These are phyloP conservation scores for Polygonum maritimum DNA, from an alignment of 148 eudicot genomes.

Conservation along the genomic window DNA sequence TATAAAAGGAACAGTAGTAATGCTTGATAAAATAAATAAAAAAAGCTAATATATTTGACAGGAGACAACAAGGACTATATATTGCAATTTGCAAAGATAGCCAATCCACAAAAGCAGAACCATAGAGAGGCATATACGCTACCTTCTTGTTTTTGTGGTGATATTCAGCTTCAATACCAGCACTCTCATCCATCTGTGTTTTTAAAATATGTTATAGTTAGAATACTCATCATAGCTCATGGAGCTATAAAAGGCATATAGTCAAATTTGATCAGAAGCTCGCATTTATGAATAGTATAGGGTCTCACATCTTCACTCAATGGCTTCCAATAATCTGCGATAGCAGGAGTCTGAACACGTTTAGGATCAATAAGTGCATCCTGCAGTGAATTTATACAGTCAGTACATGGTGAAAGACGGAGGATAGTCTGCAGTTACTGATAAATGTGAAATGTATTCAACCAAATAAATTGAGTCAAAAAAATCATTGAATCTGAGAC, in stretches of 20 bases:
- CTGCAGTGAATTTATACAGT: slow-evolving; percentile 31
- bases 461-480: background rate
- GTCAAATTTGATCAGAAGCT: background rate
- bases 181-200: slow-evolving; percentile 73
- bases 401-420: slow-evolving; percentile 8
- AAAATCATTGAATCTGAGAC: background rate
- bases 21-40: background rate
- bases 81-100: background rate
- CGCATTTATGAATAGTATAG: slow-evolving; percentile 7
- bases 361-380: slow-evolving; percentile 87
- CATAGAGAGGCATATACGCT: background rate
- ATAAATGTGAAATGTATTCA: background rate
- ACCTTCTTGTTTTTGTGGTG: slow-evolving; percentile 95
- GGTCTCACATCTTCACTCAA: slow-evolving; percentile 85
- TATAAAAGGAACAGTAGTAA: background rate
- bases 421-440: background rate
- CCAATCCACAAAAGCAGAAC: background rate
- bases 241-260: background rate
- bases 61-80: background rate
- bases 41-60: background rate
- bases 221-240: background rate
- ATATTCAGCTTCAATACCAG: slow-evolving; percentile 97
- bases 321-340: slow-evolving; percentile 85
- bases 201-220: background rate
- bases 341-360: slow-evolving; percentile 71